A percentile compares a stretch with the other conserved stretches of the same genome.
These are phyloP conservation scores for Zangia roseola DNA, from an alignment of 768 basidiomycete genomes.

Conservation along the genomic window DNA sequence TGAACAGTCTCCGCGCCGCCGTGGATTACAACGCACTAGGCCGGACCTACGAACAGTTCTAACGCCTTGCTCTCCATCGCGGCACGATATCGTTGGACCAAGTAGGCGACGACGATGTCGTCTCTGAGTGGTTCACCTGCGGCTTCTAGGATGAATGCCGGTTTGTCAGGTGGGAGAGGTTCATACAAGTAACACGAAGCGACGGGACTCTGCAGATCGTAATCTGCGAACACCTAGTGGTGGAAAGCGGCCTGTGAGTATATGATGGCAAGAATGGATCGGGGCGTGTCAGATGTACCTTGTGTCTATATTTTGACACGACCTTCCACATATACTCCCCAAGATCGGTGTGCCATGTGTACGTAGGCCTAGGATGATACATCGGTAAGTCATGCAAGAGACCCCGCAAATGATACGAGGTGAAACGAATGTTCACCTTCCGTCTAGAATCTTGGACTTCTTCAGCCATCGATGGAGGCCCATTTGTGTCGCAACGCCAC, in stretches of 20 bases:
- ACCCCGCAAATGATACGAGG: neutral
- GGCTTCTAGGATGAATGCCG: constrained; percentile 22
- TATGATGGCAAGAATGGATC: neutral
- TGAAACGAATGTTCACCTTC: constrained; percentile 18
- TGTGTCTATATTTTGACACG: constrained; percentile 21
- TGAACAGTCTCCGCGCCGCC: no score
- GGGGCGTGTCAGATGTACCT: constrained; percentile 9
- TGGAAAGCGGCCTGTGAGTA: neutral
- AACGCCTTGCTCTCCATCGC: constrained; percentile 24
- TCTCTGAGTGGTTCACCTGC: constrained; percentile 28
- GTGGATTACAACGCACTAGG: neutral
- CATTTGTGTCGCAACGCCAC: neutral
- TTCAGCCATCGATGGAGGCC: constrained; percentile 29
- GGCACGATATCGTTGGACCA: constrained; percentile 27
- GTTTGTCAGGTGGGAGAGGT: constrained; percentile 4
- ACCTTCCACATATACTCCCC: constrained; percentile 29
- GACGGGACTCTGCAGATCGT: constrained; percentile 22
- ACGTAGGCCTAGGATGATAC: constrained; percentile 12
- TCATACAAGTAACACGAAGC: constrained; percentile 22
- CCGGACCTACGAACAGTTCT: constrained; percentile 24
- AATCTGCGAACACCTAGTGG: constrained; percentile 20
- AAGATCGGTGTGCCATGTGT: constrained; percentile 20
- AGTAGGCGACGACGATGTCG: constrained; percentile 29
- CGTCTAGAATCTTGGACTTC: constrained; percentile 21
- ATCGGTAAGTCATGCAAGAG: neutral